These are phyloP conservation scores for Penicillium odoratum DNA, from an alignment of 495 filamentous ascomycete genomes.

Conservation along the genomic window DNA sequence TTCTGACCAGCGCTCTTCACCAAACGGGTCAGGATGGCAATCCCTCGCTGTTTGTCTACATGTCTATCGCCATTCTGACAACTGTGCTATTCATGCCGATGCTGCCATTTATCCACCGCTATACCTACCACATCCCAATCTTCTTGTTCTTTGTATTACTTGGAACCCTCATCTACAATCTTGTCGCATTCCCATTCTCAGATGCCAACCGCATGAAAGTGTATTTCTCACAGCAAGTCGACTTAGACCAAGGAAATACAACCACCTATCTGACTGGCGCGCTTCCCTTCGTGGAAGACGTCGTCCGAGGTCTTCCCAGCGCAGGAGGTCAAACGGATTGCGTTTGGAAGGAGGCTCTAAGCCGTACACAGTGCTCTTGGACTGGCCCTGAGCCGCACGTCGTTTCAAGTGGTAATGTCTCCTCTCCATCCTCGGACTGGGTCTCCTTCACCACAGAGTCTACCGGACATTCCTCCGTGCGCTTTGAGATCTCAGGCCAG, in stretches of 20 bases:
- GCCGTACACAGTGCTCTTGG: constrained; percentile 70
- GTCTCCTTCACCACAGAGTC: constrained; percentile 57
- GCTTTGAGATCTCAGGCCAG: constrained; percentile 58
- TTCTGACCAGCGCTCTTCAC: constrained; percentile 68
- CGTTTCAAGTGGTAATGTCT: constrained; percentile 26
- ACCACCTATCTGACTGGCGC: constrained; percentile 69
- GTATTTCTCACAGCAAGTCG: constrained; percentile 80
- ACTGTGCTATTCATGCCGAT: constrained; percentile 75
- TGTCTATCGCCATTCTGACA: constrained; percentile 64
- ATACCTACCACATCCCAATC: constrained; percentile 77
- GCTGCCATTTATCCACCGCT: constrained; percentile 82
- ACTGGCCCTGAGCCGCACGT: constrained; percentile 63
- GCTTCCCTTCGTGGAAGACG: constrained; percentile 66
- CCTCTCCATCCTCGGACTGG: constrained; percentile 55
- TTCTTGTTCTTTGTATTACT: constrained; percentile 72
- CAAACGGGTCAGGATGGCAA: constrained; percentile 84
- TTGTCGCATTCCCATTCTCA: constrained; percentile 87
- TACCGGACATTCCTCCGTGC: constrained; percentile 35
- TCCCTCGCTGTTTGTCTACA: constrained; percentile 63
- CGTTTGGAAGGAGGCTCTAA: constrained; percentile 4
- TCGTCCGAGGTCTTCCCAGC: constrained; percentile 69
- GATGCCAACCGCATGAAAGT: constrained; percentile 74
- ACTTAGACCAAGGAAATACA: constrained; percentile 72
- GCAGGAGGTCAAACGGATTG: constrained; percentile 54
- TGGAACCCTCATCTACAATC: constrained; percentile 82